Evolutionary conservation across 2,329 filamentous ascomycete genomes (phyloP).

Genomic region (Botrytis elliptica): DNA sequence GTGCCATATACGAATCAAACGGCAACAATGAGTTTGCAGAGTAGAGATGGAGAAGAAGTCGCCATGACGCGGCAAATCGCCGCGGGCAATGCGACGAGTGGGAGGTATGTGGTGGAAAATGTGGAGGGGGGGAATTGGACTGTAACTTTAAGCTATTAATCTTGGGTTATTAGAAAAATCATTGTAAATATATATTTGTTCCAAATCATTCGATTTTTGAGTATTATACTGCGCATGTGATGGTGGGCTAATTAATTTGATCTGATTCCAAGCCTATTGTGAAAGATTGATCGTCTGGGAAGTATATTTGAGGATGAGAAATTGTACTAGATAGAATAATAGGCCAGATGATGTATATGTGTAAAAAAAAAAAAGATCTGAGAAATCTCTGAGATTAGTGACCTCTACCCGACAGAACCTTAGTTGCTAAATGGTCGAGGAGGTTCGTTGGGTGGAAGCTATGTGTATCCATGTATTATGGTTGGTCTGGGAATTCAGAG

Average conservation of each 20-base stretch:
- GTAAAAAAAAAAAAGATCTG: too few relatives aligned
- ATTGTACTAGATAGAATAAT: too few relatives aligned
- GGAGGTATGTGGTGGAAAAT: background rate
- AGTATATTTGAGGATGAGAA: too few relatives aligned
- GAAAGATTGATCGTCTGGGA: background rate
- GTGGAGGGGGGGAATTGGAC: constrained; percentile 7
- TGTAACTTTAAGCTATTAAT: background rate
- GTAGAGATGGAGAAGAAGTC: too few relatives aligned
- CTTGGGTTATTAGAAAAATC: background rate
- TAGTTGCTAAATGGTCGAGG: too few relatives aligned
- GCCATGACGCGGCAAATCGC: background rate
- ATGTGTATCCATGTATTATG: too few relatives aligned
- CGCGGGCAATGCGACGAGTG: background rate
- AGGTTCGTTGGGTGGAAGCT: too few relatives aligned
- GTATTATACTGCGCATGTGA: background rate
- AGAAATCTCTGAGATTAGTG: too few relatives aligned
- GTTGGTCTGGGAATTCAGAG: too few relatives aligned
- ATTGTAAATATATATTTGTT: background rate
- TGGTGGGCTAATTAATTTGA: background rate
- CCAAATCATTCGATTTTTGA: background rate
- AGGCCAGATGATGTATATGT: background rate
- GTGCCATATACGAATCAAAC: background rate
- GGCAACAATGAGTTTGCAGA: background rate
- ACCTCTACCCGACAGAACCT: too few relatives aligned
- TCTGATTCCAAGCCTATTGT: background rate